Conservation (phyloP, 2,329 filamentous ascomycete genomes). For the Hymenoscyphus linearis region DNA sequence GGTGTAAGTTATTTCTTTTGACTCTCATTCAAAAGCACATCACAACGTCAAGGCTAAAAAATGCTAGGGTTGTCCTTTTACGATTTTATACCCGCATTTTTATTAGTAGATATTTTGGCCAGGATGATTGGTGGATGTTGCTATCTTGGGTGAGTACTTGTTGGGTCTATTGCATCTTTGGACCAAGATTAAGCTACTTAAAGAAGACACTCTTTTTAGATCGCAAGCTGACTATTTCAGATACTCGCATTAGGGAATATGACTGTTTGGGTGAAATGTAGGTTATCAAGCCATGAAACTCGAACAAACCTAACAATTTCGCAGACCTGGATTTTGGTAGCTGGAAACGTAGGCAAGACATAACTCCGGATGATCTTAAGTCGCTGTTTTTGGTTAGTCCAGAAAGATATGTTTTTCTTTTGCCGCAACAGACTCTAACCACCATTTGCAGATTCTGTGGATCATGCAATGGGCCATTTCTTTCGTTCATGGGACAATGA, state of each 20-base stretch:
- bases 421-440: background rate
- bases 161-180: background rate
- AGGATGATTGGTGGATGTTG: slow-evolving; percentile 9
- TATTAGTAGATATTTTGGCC: slow-evolving; percentile 7
- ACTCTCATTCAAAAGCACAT: too few species aligned
- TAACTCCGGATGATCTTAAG: background rate
- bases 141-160: slow-evolving; percentile 1
- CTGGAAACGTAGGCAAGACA: slow-evolving; percentile 5
- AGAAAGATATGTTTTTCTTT: background rate
- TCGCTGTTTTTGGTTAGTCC: background rate
- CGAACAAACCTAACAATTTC: background rate
- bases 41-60: too few species aligned
- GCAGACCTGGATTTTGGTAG: slow-evolving; percentile 4
- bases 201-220: background rate
- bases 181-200: background rate
- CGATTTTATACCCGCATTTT: slow-evolving; percentile 6
- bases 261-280: slow-evolving; percentile 4
- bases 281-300: background rate
- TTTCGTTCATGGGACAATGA: slow-evolving; percentile 1
- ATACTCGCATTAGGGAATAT: slow-evolving; percentile 1
- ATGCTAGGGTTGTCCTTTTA: background rate
- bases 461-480: slow-evolving; percentile 3
- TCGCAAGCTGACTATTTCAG: background rate
- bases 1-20: background rate
- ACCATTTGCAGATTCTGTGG: slow-evolving; percentile 4